Evolutionary conservation across 2,329 filamentous ascomycete species (phyloP).

Genomic region (Penicillium hordei): DNA sequence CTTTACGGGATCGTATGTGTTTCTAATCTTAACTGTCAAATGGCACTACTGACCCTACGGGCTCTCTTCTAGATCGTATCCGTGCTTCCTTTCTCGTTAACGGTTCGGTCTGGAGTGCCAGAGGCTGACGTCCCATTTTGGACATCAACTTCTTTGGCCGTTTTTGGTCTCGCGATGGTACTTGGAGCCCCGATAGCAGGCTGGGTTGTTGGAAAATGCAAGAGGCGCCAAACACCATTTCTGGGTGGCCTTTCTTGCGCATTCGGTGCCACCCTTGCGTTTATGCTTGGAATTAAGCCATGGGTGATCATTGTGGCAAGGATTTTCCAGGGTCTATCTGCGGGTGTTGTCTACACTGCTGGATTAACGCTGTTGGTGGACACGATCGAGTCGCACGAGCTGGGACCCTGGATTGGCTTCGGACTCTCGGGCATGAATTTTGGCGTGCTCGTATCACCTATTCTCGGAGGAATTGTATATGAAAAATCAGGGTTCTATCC

Average conservation of each 20-base stretch:
- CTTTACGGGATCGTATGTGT: conserved; percentile 7
- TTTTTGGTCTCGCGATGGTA: conserved; percentile 5
- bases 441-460: conserved; percentile 7
- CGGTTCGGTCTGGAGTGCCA: background rate
- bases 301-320: conserved; percentile 10
- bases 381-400: conserved; percentile 10
- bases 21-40: background rate
- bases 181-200: conserved; percentile 6
- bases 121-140: conserved; percentile 8
- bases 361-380: conserved; percentile 11
- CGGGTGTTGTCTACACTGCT: conserved; percentile 5
- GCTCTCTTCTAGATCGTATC: conserved; percentile 1
- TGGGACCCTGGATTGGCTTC: conserved; percentile 11
- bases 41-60: background rate
- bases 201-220: background rate
- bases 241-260: conserved; percentile 4
- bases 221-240: conserved; percentile 5
- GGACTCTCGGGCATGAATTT: conserved; percentile 10
- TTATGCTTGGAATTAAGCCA: conserved; percentile 1
- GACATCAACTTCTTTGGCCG: conserved; percentile 3
- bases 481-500: conserved; percentile 8
- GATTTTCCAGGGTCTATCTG: conserved; percentile 7
- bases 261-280: background rate
- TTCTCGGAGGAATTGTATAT: conserved; percentile 9
- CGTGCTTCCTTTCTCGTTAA: conserved; percentile 7